Conservation (phyloP, 2,329 filamentous ascomycete species). For the Alternaria infectoria region DNA sequence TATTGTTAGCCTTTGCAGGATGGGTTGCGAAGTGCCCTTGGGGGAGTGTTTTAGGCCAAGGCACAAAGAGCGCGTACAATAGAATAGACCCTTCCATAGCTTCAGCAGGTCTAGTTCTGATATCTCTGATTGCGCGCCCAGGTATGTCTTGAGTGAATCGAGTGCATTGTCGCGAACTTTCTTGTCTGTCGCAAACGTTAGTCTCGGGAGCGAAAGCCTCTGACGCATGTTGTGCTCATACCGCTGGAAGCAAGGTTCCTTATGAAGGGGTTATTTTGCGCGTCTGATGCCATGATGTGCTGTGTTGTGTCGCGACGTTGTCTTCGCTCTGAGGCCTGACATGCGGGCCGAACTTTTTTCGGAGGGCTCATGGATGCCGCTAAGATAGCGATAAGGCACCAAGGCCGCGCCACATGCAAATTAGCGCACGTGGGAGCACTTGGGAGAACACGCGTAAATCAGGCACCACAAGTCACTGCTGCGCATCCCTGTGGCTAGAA, state of each 20-base stretch:
- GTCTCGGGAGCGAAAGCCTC: too few relatives aligned
- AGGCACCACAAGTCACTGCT: background rate
- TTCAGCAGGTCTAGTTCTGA: constrained; percentile 77
- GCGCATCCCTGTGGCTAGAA: background rate
- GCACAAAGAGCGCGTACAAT: constrained; percentile 59
- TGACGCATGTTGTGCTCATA: too few relatives aligned
- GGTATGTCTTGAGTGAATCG: constrained; percentile 76
- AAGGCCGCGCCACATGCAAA: background rate
- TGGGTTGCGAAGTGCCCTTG: background rate
- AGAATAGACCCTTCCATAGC: constrained; percentile 95
- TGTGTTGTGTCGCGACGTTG: background rate
- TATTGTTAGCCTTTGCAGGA: constrained; percentile 11
- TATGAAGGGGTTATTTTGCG: constrained; percentile 71
- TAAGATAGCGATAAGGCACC: constrained; percentile 25
- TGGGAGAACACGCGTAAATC: accelerated
- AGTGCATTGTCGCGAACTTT: constrained; percentile 79
- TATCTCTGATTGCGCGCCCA: constrained; percentile 68
- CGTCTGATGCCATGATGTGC: constrained; percentile 44
- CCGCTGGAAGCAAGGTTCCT: constrained; percentile 82
- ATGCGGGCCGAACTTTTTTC: constrained; percentile 30
- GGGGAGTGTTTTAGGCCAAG: background rate
- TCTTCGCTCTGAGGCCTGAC: constrained; percentile 5
- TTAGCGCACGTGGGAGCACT: background rate
- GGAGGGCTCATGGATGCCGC: constrained; percentile 7
- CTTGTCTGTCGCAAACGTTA: constrained; percentile 65